These are phyloP conservation scores for Aspergillus biplanus DNA, from an alignment of 495 filamentous ascomycete genomes.

Conservation along the genomic window DNA sequence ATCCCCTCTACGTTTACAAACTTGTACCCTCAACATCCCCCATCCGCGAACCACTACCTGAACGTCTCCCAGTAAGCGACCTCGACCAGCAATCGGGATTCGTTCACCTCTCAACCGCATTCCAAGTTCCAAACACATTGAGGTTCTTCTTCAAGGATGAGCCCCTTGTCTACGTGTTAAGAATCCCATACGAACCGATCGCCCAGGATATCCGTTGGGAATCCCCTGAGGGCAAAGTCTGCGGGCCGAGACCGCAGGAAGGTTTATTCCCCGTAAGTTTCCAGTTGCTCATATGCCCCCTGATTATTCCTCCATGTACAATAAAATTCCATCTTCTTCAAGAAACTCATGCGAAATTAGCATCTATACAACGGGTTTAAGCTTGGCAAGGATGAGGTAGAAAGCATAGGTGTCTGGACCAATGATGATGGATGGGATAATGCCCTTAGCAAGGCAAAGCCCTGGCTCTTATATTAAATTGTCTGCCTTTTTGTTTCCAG, in stretches of 20 bases:
- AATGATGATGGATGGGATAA: constrained; percentile 52
- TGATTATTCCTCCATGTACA: neutral
- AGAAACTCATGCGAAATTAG: constrained; percentile 20
- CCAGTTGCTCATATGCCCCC: neutral
- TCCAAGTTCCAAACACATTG: constrained; percentile 47
- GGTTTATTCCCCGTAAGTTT: constrained; percentile 50
- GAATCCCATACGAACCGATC: constrained; percentile 71
- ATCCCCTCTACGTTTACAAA: constrained; percentile 49
- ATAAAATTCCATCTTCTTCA: neutral
- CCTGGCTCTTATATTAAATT: constrained; percentile 44
- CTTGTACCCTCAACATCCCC: constrained; percentile 46
- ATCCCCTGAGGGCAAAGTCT: constrained; percentile 44
- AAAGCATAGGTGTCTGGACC: constrained; percentile 49
- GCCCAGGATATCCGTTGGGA: constrained; percentile 44
- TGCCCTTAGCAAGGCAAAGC: constrained; percentile 39
- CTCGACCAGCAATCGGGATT: constrained; percentile 45
- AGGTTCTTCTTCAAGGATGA: constrained; percentile 76
- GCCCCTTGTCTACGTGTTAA: constrained; percentile 72
- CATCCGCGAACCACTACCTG: constrained; percentile 47
- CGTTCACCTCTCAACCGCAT: constrained; percentile 46
- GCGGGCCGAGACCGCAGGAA: constrained; percentile 44
- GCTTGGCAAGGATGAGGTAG: constrained; percentile 47
- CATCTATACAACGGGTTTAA: constrained; percentile 52
- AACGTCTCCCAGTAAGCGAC: constrained; percentile 46
- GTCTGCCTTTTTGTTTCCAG: neutral